Evolutionary conservation across 208 protist species (phyloP).

Genomic region (Trypanosoma theileri): DNA sequence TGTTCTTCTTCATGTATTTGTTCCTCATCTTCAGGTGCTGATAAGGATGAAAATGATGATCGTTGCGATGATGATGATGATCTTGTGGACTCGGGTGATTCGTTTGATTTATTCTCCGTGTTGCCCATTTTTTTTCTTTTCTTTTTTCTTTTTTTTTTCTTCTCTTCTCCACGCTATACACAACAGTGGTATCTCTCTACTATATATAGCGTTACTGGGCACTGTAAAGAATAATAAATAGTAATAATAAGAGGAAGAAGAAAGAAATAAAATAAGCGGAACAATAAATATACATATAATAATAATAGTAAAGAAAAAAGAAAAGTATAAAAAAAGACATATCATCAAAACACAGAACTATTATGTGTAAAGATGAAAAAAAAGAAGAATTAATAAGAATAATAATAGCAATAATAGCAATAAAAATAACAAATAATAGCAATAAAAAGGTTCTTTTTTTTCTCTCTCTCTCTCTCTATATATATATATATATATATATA

Average conservation of each 20-base stretch:
- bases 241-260: no score
- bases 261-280: no score
- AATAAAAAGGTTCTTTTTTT: background rate
- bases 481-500: background rate
- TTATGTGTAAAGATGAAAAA: background rate
- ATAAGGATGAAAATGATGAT: no score
- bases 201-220: background rate
- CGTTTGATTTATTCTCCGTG: background rate
- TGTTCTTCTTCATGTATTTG: no score
- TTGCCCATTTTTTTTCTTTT: background rate
- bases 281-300: no score
- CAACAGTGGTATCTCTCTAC: background rate
- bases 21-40: no score
- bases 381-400: background rate
- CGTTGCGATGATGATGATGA: no score
- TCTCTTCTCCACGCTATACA: background rate
- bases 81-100: no score
- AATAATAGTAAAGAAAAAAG: no score
- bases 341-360: background rate
- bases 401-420: slow-evolving; percentile 1
- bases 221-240: no score
- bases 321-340: no score
- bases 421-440: background rate
- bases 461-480: background rate
- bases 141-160: slow-evolving; percentile 1